Conservation (phyloP, 2,329 filamentous ascomycete species). For the Amauroascus verrucosus region DNA sequence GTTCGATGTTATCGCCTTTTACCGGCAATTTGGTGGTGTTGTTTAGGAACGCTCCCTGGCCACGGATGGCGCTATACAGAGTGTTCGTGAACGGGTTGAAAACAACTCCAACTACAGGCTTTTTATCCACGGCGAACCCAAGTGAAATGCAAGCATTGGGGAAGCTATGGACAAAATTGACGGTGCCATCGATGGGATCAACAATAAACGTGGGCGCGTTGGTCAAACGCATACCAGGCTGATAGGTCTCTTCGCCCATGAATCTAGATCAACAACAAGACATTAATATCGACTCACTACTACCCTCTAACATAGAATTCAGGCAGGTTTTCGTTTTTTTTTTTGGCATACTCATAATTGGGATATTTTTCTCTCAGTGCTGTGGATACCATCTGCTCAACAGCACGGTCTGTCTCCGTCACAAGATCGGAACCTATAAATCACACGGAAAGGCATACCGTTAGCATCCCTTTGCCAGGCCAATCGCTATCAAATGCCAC, state of each 20-base stretch:
- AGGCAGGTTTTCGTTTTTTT: not conserved
- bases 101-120: conserved; percentile 49
- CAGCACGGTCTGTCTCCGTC: conserved; percentile 53
- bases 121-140: conserved; percentile 43
- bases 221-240: conserved; percentile 43
- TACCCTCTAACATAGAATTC: not conserved
- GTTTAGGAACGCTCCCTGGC: conserved; percentile 44
- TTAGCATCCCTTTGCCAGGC: not conserved
- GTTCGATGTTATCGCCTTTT: conserved; percentile 32
- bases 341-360: conserved; percentile 35
- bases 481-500: not conserved
- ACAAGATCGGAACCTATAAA: conserved; percentile 48
- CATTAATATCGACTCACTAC: not conserved
- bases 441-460: not conserved
- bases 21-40: conserved; percentile 37
- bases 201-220: conserved; percentile 50
- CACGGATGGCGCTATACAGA: conserved; percentile 47
- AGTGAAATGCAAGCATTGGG: conserved; percentile 51
- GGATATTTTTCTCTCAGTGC: conserved; percentile 45
- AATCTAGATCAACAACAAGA: conserved; percentile 33
- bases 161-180: conserved; percentile 54
- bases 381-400: conserved; percentile 48
- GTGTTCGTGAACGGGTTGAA: conserved; percentile 51
- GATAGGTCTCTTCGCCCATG: conserved; percentile 53
- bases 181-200: conserved; percentile 56